Conservation (phyloP, 2,329 filamentous ascomycete species). For the Coniella vitis region DNA sequence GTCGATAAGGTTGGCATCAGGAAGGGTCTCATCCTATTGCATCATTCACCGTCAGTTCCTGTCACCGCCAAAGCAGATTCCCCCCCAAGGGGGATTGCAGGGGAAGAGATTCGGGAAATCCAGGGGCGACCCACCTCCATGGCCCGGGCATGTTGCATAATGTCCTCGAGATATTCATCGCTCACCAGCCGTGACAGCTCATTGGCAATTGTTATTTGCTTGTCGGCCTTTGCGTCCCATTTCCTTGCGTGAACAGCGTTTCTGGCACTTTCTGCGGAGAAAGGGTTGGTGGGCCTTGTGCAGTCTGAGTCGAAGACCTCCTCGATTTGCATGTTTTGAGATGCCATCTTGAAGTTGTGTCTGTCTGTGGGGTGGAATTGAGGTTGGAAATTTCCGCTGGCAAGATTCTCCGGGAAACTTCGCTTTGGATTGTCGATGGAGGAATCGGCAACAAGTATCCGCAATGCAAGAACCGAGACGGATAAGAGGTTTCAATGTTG, state of each 20-base stretch:
- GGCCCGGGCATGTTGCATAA: conserved; percentile 86
- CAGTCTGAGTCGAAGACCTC: conserved; percentile 16
- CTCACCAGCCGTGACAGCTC: conserved; percentile 79
- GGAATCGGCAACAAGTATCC: conserved; percentile 9
- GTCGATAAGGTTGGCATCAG: conserved; percentile 95
- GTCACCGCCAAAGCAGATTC: neutral
- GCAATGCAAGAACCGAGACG: no score
- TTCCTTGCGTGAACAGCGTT: conserved; percentile 15
- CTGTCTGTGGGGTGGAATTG: conserved; percentile 6
- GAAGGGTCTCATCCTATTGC: conserved; percentile 68
- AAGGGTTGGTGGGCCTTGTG: conserved; percentile 9
- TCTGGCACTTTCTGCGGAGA: conserved; percentile 15
- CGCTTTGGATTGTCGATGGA: conserved; percentile 20
- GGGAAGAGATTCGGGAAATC: neutral
- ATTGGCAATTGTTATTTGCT: conserved; percentile 81
- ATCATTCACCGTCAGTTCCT: conserved; percentile 2
- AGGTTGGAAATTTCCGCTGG: conserved; percentile 5
- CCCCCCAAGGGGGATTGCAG: neutral
- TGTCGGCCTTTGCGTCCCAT: conserved; percentile 39
- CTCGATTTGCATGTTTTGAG: conserved; percentile 26
- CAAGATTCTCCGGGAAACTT: conserved; percentile 48
- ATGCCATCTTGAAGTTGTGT: conserved; percentile 25
- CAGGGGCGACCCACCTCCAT: conserved; percentile 66
- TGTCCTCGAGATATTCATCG: conserved; percentile 90
- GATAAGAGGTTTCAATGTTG: conserved; percentile 21